phyloP scores from a whole-genome alignment of 805 yeast species.

The Scheffersomyces stipitis region DNA sequence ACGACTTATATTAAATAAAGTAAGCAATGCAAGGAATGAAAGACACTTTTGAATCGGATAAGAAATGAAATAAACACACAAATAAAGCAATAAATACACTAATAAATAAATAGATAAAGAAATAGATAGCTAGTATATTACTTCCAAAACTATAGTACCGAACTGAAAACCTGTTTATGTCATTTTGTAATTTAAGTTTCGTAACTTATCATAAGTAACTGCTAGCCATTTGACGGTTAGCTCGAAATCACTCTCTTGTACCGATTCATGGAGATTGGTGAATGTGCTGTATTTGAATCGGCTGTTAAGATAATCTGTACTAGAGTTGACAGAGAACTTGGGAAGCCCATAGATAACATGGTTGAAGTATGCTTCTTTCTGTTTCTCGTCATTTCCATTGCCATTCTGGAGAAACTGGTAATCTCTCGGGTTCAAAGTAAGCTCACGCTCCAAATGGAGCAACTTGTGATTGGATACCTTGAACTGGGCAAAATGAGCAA shows the following conservation, averaged over 20 bases:
- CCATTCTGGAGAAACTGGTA: slow-evolving; percentile 12
- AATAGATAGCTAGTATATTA: not conserved
- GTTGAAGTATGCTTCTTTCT: slow-evolving; percentile 10
- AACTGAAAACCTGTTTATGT: slow-evolving; percentile 5
- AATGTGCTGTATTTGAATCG: slow-evolving; percentile 16
- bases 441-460: slow-evolving; percentile 36
- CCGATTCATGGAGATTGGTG: slow-evolving; percentile 18
- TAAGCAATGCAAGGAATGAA: too few relatives aligned
- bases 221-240: slow-evolving; percentile 22
- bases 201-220: slow-evolving; percentile 24
- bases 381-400: slow-evolving; percentile 5
- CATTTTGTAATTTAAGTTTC: slow-evolving; percentile 14
- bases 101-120: not conserved
- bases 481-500: slow-evolving; percentile 56
- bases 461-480: slow-evolving; percentile 54
- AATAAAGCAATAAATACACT: not conserved
- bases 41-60: too few relatives aligned
- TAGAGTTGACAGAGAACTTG: slow-evolving; percentile 8
- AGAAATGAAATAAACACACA: too few relatives aligned
- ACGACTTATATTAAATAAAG: too few relatives aligned
- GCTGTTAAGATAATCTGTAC: slow-evolving; percentile 3
- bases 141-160: too few relatives aligned
- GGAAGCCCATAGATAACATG: slow-evolving; percentile 24
- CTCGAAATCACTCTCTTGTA: slow-evolving; percentile 22
- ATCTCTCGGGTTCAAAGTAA: slow-evolving; percentile 19